Base-by-base conservation (phyloP, 495 filamentous ascomycete species). In the Neurospora sublineolata region DNA sequence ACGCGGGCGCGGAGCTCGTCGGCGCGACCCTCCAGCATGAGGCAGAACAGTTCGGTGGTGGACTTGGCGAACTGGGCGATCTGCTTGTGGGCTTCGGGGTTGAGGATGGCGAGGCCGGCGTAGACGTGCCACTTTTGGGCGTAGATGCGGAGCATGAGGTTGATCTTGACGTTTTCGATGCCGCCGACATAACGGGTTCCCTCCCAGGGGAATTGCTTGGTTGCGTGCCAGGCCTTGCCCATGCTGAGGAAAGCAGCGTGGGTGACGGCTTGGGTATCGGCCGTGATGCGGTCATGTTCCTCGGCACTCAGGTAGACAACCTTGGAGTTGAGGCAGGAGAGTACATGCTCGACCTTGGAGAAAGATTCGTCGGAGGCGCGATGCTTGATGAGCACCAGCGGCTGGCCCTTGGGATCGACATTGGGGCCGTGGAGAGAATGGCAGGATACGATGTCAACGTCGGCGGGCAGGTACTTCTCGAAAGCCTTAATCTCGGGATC, bases 91-190 rank as follows among this genome's bases (percentile, higher is more conserved):
- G 95, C 95, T 30, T 91, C 88, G 5, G 94, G 94, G 79, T 99
- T 99, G 44, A 99, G 86, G 80, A 99, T 99, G 7, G 96, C 95
- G 8, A 99, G 89, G 4, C 95, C 95, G 39, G 95, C 95, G 80
- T 99, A 99, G 70, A 99, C 95, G 81, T 99, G 95, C 95, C 95
- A 99, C 80, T 97, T 98, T 80, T 97, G 96, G 72, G 91, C 90
- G 83, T 97, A 99, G 80, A 99, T 99, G 75, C 95, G 93, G 73
- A 99, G 82, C 44, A 93, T 98, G 73, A 97, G 88, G 81, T 99
- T 99, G 82, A 97, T 97, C 83, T 99, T 99, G 78, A 98, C 93
- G 81, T 99, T 99, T 83, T 99, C 95, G 78, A 99, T 97, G 33
- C 96, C 95, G 69, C 95, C 94, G 4, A 97, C 87, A 83, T 97